phyloP scores from a whole-genome alignment of 331 rosid genomes.

The Acacia concinna region DNA sequence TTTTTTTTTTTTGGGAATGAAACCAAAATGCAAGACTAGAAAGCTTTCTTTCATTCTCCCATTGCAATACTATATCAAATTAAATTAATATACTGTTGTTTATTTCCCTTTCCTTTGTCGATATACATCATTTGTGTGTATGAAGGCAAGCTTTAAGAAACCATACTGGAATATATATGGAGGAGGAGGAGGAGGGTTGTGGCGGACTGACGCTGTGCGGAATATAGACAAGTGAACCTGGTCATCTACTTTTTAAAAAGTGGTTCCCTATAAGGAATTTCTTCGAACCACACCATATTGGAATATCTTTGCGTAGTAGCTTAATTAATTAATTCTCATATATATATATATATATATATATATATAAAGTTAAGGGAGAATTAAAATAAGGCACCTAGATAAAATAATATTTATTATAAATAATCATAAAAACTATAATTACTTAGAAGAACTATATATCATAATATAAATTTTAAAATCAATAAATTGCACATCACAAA shows the following conservation, averaged over 20 bases:
- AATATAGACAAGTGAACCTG: slow-evolving; percentile 46
- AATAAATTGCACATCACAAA: too few relatives aligned
- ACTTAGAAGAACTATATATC: too few relatives aligned
- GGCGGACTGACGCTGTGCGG: slow-evolving; percentile 65
- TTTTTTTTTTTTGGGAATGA: slow-evolving; percentile 5
- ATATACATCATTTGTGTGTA: neutral
- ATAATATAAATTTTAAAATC: too few relatives aligned
- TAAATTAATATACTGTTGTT: too few relatives aligned
- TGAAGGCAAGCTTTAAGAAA: slow-evolving; percentile 13
- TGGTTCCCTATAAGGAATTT: slow-evolving; percentile 33
- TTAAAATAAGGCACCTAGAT: too few relatives aligned
- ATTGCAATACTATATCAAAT: neutral
- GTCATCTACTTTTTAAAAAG: slow-evolving; percentile 41
- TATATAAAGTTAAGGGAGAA: neutral
- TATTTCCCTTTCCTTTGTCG: neutral
- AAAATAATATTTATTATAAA: too few relatives aligned
- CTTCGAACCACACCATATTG: slow-evolving; percentile 13
- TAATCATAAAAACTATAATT: too few relatives aligned
- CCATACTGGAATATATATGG: slow-evolving; percentile 36
- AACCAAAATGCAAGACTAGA: slow-evolving; percentile 15
- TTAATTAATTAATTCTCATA: neutral
- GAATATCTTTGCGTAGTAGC: neutral
- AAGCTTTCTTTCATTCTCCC: slow-evolving; percentile 7
- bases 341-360: too few relatives aligned
- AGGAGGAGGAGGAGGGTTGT: slow-evolving; percentile 42